Evolutionary conservation across 108 stramenopile species (phyloP).

Genomic region (Nannochloropsis granulata): DNA sequence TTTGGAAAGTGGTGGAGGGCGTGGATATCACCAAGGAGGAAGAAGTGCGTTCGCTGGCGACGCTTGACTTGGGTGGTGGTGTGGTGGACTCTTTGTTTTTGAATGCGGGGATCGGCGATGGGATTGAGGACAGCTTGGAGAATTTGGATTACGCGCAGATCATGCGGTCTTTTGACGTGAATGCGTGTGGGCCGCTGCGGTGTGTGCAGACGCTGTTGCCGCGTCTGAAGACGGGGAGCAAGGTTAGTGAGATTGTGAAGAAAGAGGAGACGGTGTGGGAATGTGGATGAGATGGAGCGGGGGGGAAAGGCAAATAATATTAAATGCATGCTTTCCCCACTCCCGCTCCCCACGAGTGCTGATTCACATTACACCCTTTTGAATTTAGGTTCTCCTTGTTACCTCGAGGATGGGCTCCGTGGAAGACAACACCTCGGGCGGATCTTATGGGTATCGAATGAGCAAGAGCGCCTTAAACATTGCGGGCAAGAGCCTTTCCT

Average conservation of each 20-base stretch:
- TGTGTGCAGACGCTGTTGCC: not conserved
- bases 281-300: too few relatives aligned
- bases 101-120: not conserved
- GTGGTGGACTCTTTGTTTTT: not conserved
- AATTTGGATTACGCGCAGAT: not conserved
- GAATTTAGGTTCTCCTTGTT: not conserved
- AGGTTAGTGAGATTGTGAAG: not conserved
- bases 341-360: too few relatives aligned
- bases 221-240: not conserved
- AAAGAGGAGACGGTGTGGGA: too few relatives aligned
- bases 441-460: slow-evolving; percentile 5
- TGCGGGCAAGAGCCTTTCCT: not conserved
- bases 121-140: not conserved
- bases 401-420: slow-evolving; percentile 2
- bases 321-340: too few relatives aligned
- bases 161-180: not conserved
- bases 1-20: not conserved
- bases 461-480: slow-evolving; percentile 1
- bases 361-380: not conserved
- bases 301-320: too few relatives aligned
- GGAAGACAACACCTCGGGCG: slow-evolving; percentile 1
- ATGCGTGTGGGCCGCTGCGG: not conserved
- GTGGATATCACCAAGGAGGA: not conserved
- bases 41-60: not conserved
- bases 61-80: not conserved